A percentile compares a stretch with the other conserved stretches of the same genome.
Evolutionary conservation across 345 rosid species (phyloP).

Genomic region (Gossypium anomalum): DNA sequence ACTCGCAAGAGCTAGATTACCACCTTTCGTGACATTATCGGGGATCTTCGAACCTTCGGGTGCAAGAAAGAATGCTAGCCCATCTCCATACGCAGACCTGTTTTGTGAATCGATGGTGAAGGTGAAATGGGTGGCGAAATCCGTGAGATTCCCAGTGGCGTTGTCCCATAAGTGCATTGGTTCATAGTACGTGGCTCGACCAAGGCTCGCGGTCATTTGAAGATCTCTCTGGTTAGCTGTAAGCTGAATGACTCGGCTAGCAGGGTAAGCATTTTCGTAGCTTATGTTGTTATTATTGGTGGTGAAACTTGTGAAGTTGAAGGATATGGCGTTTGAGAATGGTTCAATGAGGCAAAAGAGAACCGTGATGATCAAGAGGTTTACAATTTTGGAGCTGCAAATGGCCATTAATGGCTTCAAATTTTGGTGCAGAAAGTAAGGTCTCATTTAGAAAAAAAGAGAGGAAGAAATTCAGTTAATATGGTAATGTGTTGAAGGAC

Average conservation of each 20-base stretch:
- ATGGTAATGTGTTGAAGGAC: background rate
- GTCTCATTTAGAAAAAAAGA: background rate
- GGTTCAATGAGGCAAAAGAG: background rate
- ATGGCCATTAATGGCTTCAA: background rate
- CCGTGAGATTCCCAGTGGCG: conserved; percentile 2
- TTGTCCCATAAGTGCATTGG: conserved; percentile 3
- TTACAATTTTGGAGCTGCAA: background rate
- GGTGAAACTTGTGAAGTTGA: conserved; percentile 13
- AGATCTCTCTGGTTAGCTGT: conserved; percentile 14
- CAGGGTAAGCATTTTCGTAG: conserved; percentile 7
- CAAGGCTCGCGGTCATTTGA: background rate
- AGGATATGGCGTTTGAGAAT: conserved; percentile 1
- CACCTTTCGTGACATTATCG: conserved; percentile 3
- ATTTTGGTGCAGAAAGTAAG: background rate
- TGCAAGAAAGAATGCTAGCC: conserved; percentile 14
- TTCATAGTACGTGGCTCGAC: conserved; percentile 14
- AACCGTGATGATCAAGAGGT: background rate
- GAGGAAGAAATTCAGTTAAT: background rate
- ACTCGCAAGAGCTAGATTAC: conserved; percentile 4
- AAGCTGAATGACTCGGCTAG: conserved; percentile 4
- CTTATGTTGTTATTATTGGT: conserved; percentile 5
- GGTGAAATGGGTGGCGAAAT: conserved; percentile 8
- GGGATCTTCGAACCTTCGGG: conserved; percentile 11
- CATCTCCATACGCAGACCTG: conserved; percentile 7
- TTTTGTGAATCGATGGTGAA: conserved; percentile 2